These are phyloP conservation scores for Kodamaea alishanica DNA, from an alignment of 1,139 yeast genomes.

Conservation along the genomic window DNA sequence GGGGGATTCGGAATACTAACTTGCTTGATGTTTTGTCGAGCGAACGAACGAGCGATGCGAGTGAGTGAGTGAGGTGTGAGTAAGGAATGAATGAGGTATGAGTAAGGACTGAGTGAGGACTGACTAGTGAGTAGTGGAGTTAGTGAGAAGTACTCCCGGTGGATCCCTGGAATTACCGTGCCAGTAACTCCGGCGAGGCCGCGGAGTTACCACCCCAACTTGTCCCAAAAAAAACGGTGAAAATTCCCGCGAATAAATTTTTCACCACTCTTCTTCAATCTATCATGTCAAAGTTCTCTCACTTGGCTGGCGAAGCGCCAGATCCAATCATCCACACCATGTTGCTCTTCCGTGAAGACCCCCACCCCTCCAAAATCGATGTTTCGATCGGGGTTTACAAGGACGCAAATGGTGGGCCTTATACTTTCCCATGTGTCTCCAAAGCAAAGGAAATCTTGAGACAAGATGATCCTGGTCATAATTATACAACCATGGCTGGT, in stretches of 20 bases:
- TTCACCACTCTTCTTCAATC: no score
- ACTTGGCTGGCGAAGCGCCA: constrained; percentile 24
- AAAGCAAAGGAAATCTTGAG: constrained; percentile 32
- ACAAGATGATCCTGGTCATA: constrained; percentile 40
- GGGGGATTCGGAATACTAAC: no score
- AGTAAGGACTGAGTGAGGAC: no score
- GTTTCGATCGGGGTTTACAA: constrained; percentile 45
- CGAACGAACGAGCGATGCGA: constrained; percentile 1
- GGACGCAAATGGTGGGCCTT: constrained; percentile 34
- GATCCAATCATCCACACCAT: constrained; percentile 40
- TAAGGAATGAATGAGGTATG: constrained; percentile 1
- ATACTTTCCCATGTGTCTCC: constrained; percentile 37
- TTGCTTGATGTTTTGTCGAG: no score
- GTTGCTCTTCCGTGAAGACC: constrained; percentile 26
- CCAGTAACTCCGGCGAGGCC: no score
- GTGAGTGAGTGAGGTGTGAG: background rate
- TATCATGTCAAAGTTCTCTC: constrained; percentile 18
- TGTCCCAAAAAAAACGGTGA: no score
- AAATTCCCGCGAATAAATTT: no score
- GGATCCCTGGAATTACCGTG: no score
- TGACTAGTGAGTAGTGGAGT: no score
- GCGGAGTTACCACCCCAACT: no score
- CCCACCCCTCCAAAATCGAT: constrained; percentile 33
- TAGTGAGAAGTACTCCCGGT: no score
- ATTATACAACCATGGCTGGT: constrained; percentile 43